phyloP scores from a whole-genome alignment of 140 eudicot genomes.

The Bidens hawaiensis region DNA sequence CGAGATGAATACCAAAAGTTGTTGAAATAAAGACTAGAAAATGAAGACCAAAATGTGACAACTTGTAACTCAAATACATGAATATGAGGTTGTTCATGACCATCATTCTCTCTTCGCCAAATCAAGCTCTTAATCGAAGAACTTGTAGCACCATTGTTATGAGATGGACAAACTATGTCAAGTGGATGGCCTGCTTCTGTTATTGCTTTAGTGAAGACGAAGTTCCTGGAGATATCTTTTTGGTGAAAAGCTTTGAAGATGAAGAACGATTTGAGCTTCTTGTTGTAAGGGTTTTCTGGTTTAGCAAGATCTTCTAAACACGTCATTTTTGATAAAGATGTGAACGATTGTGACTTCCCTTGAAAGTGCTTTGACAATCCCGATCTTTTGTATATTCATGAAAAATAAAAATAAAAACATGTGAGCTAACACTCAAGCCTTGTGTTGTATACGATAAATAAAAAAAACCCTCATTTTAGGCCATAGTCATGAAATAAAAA shows the following conservation, averaged over 20 bases:
- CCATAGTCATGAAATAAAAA: too few relatives aligned
- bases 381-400: constrained; percentile 32
- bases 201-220: constrained; percentile 37
- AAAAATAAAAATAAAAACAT: constrained; percentile 12
- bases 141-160: constrained; percentile 29
- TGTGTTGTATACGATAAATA: too few relatives aligned
- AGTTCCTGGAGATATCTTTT: constrained; percentile 32
- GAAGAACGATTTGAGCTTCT: constrained; percentile 50
- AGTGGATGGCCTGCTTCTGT: constrained; percentile 40
- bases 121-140: background rate
- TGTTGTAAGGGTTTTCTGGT: constrained; percentile 67
- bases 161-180: constrained; percentile 38
- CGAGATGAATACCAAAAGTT: too few relatives aligned
- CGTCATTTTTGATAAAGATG: constrained; percentile 46
- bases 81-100: constrained; percentile 2
- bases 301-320: constrained; percentile 70
- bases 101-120: constrained; percentile 5
- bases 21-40: too few relatives aligned
- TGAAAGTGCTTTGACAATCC: constrained; percentile 66
- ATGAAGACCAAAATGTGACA: too few relatives aligned
- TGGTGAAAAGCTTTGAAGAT: constrained; percentile 39
- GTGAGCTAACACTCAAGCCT: too few relatives aligned
- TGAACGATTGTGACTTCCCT: constrained; percentile 76
- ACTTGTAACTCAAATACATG: constrained; percentile 19
- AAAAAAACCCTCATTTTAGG: too few relatives aligned